Base-by-base conservation (phyloP, 2,329 filamentous ascomycete species). In the Ceratocystis cacaofunesta region DNA sequence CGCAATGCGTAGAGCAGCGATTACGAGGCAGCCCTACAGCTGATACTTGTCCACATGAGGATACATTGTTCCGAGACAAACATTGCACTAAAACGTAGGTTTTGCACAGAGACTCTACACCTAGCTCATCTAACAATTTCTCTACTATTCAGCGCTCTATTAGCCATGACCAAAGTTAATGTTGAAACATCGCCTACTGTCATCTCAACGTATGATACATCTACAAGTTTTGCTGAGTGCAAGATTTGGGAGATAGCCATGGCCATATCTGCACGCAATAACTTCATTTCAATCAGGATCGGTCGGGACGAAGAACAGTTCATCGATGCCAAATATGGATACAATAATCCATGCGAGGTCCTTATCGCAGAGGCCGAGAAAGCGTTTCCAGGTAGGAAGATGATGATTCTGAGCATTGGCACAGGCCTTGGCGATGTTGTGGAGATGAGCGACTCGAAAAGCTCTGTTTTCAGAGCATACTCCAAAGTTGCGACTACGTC, bases 291-390 rank as follows among this genome's bases (percentile, higher is more conserved):
- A 25, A 25, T 25, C 22, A 25, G 0, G 22, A 25, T 25, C 22
- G 22, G 22, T 25, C 22, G 22, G 1, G 22, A 25, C 22, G 0
- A 63, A 3, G 65, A 71, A 1, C 70, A 71, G 22, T 74, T 72
- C 44, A 68, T 74, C 28, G 73, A 73, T 61, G 71, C 70, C 1
- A 72, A 68, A 0, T 70, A 74, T 19, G 71, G 71, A 1, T 69
- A 71, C 43, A 74, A 74, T 63, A 75, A 74, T 55, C 73, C 73
- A 28, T 70, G 70, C 60, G 69, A 72, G 22, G 67, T 71, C 1
- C 68, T 74, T 12, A 70, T 74, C 7, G 58, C 69, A 4, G 72
- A 73, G 63, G 73, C 72, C 5, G 44, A 66, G 55, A 60, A 50
- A 2, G 67, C 69, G 57, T 73, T 71, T 50, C 71, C 70, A 10